phyloP scores from a whole-genome alignment of 208 protist species.

The Trypanosoma theileri region DNA sequence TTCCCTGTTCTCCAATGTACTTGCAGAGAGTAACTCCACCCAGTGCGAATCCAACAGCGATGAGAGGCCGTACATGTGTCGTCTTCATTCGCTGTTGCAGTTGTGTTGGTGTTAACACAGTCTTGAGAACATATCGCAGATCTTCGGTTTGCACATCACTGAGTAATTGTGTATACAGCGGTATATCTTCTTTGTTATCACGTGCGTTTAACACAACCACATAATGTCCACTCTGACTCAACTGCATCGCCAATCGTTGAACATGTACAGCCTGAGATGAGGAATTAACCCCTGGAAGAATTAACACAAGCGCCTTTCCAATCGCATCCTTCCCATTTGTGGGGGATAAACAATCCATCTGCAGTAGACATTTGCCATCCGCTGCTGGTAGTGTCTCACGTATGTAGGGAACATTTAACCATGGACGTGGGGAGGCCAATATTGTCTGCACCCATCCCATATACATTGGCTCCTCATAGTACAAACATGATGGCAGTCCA shows the following conservation, averaged over 20 bases:
- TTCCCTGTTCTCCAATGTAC: constrained; percentile 59
- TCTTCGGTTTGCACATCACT: constrained; percentile 61
- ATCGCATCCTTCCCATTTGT: neutral
- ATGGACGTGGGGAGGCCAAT: constrained; percentile 39
- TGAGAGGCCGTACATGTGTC: constrained; percentile 34
- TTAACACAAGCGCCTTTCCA: constrained; percentile 46
- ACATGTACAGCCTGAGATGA: constrained; percentile 56
- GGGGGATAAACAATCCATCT: constrained; percentile 48
- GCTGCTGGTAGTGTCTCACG: constrained; percentile 42
- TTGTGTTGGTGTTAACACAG: constrained; percentile 34
- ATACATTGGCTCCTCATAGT: constrained; percentile 59
- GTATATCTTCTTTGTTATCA: constrained; percentile 48
- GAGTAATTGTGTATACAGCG: constrained; percentile 58
- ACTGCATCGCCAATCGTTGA: constrained; percentile 37
- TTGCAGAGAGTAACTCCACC: constrained; percentile 64
- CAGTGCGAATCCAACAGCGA: constrained; percentile 63
- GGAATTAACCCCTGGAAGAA: constrained; percentile 62
- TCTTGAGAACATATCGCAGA: constrained; percentile 46
- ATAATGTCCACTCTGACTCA: constrained; percentile 40
- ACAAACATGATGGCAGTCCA: constrained; percentile 37
- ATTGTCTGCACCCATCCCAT: constrained; percentile 60
- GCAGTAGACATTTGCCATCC: constrained; percentile 54
- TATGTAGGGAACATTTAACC: constrained; percentile 21
- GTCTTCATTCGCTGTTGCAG: constrained; percentile 30
- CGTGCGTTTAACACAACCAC: constrained; percentile 66